Evolutionary conservation across 768 basidiomycete genomes (phyloP), one percentile per base, ranked within the genome.

Genomic region (Russula sp.): DNA sequence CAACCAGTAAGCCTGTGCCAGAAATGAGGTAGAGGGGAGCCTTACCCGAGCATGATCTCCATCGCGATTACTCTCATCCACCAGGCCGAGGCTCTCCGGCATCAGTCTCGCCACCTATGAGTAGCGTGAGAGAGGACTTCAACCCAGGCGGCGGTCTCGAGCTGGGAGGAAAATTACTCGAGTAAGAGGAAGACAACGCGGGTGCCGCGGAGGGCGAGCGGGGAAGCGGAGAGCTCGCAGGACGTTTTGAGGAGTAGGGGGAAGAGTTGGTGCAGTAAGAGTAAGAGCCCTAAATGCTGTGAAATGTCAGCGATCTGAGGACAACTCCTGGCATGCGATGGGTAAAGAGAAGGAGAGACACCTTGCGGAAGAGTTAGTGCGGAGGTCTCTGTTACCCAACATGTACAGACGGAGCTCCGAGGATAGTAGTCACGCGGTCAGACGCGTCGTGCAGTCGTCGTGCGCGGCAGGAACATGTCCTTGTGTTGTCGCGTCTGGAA

Each of bases 111-210:
- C 64, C 59, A 34, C 53, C 22, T 9, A 65, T 24, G 28, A 65
- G 9, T 22, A 1, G n/a, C n/a, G 32, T 52, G 38, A 6, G 57
- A n/a, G 7, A 32, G 0, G 36, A 63, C 22, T 10, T 20, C 24
- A 9, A 49, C 26, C 49, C 94, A 0, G n/a, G n/a, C n/a, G n/a
- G n/a, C n/a, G n/a, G 86, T 87, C 59, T 81, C 79, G 53, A 99
- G 80, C 69, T 96, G 88, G 40, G 79, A 63, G n/a, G 26, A 36
- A 22, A 5, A 30, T 30, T 94, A 91, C 68, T 96, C 94, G 61
- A 98, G 81, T 10, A 98, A 82, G 46, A 98, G 81, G 76, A 95
- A 98, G 42, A 98, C 88, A 32, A 98, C 92, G 1, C 96, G 89
- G 1, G 90, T 95, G 65, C 92, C 90, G 60, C 96, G n/a, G 88